These are phyloP conservation scores for Fusarium aywerte DNA, from an alignment of 2,329 filamentous ascomycete species.

Conservation along the genomic window DNA sequence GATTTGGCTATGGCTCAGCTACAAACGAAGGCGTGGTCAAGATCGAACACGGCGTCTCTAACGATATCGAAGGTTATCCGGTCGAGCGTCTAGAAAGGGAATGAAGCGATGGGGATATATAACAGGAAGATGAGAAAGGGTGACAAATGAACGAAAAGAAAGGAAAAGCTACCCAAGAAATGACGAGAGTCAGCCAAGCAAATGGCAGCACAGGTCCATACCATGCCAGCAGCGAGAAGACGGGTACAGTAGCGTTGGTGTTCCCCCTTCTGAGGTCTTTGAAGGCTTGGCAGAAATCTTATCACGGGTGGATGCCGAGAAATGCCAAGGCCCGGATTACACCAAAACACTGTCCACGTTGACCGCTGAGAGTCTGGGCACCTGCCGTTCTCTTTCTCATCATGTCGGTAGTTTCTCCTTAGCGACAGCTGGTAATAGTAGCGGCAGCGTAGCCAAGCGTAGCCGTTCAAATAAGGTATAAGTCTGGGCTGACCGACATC, in stretches of 20 bases:
- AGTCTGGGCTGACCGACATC: constrained; percentile 12
- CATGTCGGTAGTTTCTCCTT: constrained; percentile 1
- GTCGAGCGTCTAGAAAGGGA: constrained; percentile 13
- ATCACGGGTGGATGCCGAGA: constrained; percentile 48
- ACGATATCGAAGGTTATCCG: constrained; percentile 31
- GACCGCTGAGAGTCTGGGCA: constrained; percentile 45
- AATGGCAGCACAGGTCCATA: constrained; percentile 33
- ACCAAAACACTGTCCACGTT: constrained; percentile 47
- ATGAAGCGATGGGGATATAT: constrained; percentile 25
- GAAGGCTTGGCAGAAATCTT: constrained; percentile 50
- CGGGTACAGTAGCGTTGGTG: constrained; percentile 42
- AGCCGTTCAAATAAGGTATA: constrained; percentile 17
- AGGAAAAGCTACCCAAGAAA: constrained; percentile 32
- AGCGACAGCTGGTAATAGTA: constrained; percentile 1
- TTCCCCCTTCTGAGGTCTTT: constrained; percentile 48
- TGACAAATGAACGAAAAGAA: constrained; percentile 25
- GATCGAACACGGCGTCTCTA: constrained; percentile 22
- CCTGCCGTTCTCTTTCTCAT: constrained; percentile 20
- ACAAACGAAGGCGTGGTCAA: constrained; percentile 23
- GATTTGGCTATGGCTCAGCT: constrained; percentile 22
- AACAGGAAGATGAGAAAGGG: constrained; percentile 22
- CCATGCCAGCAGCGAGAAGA: constrained; percentile 36
- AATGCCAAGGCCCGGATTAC: constrained; percentile 47
- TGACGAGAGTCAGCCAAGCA: constrained; percentile 33
- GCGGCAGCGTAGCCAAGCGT: not conserved